Evolutionary conservation across 805 yeast genomes (phyloP), one percentile per base, ranked within the genome.

Genomic region (Wickerhamomyces kurtzmanii): DNA sequence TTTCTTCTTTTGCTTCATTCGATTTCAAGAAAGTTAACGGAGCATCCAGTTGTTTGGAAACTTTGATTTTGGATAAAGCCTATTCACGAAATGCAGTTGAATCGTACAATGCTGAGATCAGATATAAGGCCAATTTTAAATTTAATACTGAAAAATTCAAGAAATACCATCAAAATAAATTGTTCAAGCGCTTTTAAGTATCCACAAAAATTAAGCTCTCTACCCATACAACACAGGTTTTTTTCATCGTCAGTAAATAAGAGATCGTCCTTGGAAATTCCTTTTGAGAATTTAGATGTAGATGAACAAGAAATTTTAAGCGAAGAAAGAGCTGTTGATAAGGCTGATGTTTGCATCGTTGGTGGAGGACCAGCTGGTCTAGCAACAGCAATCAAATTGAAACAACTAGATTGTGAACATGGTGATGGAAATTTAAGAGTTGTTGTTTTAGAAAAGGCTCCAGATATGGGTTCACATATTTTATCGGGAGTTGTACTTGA

Each of bases 311-410:
- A 56, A 20, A 31, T 57, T 4, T 53, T 78, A 11, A 59, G 59
- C 1, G 78, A 72, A 36, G 83, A 77, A 37, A 63, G 97, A 31
- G 94, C 82, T 5, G 70, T 65, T 10, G 98, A 91, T 47, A 70
- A 72, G 18, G 96, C 84, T 10, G 98, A 91, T 52, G 94, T 91
- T 14, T 82, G 94, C 45, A 85, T 91, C 28, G 94, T 91, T 3
- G 98, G 98, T 23, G 97, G 94, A 20, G 98, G 98, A 0, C 97
- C 97, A 6, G 93, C 97, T 2, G 98, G 98, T 4, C 60, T 91
- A 28, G 87, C 96, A 1, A 79, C 98, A 2, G 97, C 97, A 9
- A 91, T 91, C 37, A 68, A 71, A 40, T 61, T 85, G 34, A 91
- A 91, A 52, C 96, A 87, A 50, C 57, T 89, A 20, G 96, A 87